Conservation (phyloP, 805 yeast species). For the Wickerhamiella shivajii region DNA sequence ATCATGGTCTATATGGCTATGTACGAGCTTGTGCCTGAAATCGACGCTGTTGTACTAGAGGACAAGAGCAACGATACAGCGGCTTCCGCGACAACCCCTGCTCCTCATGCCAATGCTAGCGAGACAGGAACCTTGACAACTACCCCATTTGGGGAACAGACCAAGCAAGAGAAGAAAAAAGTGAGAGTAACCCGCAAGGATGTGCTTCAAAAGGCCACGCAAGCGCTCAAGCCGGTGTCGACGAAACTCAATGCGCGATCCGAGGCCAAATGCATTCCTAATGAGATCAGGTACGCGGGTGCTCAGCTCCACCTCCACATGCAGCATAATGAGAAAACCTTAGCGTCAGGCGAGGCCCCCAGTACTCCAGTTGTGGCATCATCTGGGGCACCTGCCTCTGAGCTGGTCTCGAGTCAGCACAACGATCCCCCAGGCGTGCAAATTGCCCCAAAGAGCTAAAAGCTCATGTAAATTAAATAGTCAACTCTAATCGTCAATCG, state of each 20-base stretch:
- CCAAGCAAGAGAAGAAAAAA: constrained; percentile 2
- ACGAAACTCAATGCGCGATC: constrained; percentile 11
- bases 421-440: too few relatives aligned
- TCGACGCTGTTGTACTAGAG: neutral
- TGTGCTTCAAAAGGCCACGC: constrained; percentile 15
- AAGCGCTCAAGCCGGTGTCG: constrained; percentile 12
- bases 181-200: constrained; percentile 14
- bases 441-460: too few relatives aligned
- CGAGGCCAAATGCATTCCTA: constrained; percentile 11
- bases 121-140: neutral
- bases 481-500: constrained; percentile 21
- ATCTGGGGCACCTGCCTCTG: too few relatives aligned
- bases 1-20: constrained; percentile 44
- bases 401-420: too few relatives aligned
- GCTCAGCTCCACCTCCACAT: neutral
- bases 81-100: neutral
- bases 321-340: too few relatives aligned
- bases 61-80: neutral
- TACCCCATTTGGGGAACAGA: neutral
- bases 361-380: too few relatives aligned
- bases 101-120: neutral
- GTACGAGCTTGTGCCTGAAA: constrained; percentile 17
- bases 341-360: too few relatives aligned
- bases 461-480: too few relatives aligned
- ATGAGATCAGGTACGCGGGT: neutral